Percentiles rank a stretch among this genome's conserved stretches.
These are phyloP conservation scores for Epichloe gansuensis DNA, from an alignment of 2,329 filamentous ascomycete species.

Conservation along the genomic window DNA sequence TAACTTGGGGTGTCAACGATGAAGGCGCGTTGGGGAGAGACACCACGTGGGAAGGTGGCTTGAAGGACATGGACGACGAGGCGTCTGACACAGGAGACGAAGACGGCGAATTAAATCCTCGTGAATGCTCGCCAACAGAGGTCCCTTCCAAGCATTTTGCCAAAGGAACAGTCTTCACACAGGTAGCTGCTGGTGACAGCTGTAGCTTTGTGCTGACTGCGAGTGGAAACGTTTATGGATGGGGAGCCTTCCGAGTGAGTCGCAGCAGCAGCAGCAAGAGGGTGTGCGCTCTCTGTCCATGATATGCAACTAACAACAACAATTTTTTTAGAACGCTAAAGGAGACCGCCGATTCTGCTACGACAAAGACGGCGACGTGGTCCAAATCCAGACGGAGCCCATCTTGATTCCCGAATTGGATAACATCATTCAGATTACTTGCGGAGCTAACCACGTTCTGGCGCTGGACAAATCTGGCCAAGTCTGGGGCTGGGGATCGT, in stretches of 20 bases:
- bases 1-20: slow-evolving; percentile 83
- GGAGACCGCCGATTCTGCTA: slow-evolving; percentile 37
- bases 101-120: slow-evolving; percentile 56
- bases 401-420: slow-evolving; percentile 47
- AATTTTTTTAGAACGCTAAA: neutral
- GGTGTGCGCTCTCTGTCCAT: slow-evolving; percentile 27
- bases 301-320: neutral
- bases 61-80: slow-evolving; percentile 42
- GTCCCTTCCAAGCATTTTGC: slow-evolving; percentile 47
- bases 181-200: slow-evolving; percentile 62
- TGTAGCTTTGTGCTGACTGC: slow-evolving; percentile 64
- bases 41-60: slow-evolving; percentile 53
- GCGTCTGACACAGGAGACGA: slow-evolving; percentile 42
- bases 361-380: slow-evolving; percentile 26
- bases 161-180: slow-evolving; percentile 44
- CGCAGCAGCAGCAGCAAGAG: neutral
- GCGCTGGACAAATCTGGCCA: slow-evolving; percentile 52
- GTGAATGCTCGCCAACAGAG: slow-evolving; percentile 52
- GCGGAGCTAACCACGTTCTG: slow-evolving; percentile 59
- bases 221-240: slow-evolving; percentile 65
- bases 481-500: slow-evolving; percentile 59
- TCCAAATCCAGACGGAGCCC: slow-evolving; percentile 37
- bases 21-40: slow-evolving; percentile 68
- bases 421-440: slow-evolving; percentile 50
- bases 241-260: slow-evolving; percentile 66